Evolutionary conservation across 108 stramenopile species (phyloP), one percentile per base, ranked within the genome.

Genomic region (Ochromonas danica): DNA sequence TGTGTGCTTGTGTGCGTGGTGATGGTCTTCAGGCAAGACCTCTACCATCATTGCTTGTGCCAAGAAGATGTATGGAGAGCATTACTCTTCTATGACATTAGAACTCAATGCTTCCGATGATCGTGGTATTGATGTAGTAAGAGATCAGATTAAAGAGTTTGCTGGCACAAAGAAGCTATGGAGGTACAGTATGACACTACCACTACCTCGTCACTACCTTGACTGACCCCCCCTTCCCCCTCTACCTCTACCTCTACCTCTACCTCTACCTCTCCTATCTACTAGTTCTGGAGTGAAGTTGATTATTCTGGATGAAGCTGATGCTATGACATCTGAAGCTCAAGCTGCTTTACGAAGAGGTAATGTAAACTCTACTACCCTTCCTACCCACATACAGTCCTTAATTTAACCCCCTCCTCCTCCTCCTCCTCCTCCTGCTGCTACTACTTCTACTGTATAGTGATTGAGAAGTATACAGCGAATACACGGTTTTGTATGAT

Each of bases 401-500:
- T n/a, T n/a, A n/a, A n/a, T n/a, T n/a, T n/a, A n/a, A n/a, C n/a
- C n/a, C n/a, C n/a, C n/a, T n/a, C n/a, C n/a, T n/a, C n/a, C n/a
- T n/a, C n/a, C n/a, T n/a, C n/a, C n/a, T n/a, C n/a, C n/a, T n/a
- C n/a, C n/a, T n/a, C n/a, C n/a, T n/a, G n/a, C n/a, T n/a, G n/a
- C n/a, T n/a, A n/a, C n/a, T n/a, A n/a, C n/a, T n/a, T n/a, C n/a
- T n/a, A n/a, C n/a, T n/a, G n/a, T n/a, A n/a, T 51, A 0, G 89
- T 96, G 35, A 94, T 96, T 78, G 93, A 96, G 81, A 94, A 94
- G 78, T 93, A 93, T 82, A 93, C 94, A 30, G 89, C 87, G 70
- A 96, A 96, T 87, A 88, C 92, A 30, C 86, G 96, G 51, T 97
- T 97, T 86, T 97, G 96, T 82, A 72, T 97, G 77, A 95, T 97